phyloP scores from a whole-genome alignment of 192 early-diverging fungal genomes.

The Entomortierella parvispora region DNA sequence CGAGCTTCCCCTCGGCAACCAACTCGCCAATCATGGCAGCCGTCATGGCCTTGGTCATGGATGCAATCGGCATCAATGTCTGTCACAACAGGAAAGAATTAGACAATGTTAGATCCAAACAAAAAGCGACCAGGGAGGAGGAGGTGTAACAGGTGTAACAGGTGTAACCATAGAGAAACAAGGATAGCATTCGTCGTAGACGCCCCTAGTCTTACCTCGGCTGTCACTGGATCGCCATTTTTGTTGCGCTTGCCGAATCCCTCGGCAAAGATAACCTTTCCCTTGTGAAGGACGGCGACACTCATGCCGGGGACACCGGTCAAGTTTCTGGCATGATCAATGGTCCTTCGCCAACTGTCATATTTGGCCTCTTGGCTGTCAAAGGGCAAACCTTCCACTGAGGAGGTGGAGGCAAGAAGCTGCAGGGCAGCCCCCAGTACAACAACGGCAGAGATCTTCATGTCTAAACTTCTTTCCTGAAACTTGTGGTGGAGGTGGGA shows the following conservation, averaged over 20 bases:
- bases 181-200: too few species aligned
- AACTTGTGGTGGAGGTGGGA: too few species aligned
- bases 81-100: neutral
- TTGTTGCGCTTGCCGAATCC: constrained; percentile 15
- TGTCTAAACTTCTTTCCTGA: too few species aligned
- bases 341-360: constrained; percentile 6
- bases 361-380: neutral
- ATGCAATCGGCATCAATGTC: constrained; percentile 21
- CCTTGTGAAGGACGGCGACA: constrained; percentile 9
- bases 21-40: constrained; percentile 32
- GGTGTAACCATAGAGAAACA: too few species aligned
- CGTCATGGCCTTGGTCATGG: constrained; percentile 35
- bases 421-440: constrained; percentile 9
- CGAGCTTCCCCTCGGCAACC: constrained; percentile 31
- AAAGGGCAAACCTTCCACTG: constrained; percentile 11
- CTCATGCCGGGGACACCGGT: constrained; percentile 11
- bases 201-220: neutral
- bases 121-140: too few species aligned
- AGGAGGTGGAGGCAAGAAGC: constrained; percentile 7
- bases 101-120: constrained; percentile 2
- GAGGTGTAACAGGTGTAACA: too few species aligned
- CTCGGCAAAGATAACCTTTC: constrained; percentile 10
- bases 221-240: neutral
- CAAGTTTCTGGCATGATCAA: constrained; percentile 11
- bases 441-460: neutral